phyloP scores from a whole-genome alignment of 1,284 basidiomycete species.

The Pyrrhoderma noxium region DNA sequence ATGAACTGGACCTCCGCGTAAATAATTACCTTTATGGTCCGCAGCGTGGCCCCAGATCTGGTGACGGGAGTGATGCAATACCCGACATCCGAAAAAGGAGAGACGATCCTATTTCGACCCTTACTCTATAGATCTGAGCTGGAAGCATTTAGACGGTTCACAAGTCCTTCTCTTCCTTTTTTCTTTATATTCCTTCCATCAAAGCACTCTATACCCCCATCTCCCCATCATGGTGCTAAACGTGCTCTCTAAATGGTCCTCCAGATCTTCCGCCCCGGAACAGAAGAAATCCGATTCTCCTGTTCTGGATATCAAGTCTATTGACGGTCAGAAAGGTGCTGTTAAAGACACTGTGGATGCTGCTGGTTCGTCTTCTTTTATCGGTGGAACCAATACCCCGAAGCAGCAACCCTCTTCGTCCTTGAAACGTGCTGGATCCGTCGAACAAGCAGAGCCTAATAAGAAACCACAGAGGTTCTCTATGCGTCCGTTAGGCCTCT shows the following conservation, averaged over 20 bases:
- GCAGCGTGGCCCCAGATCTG: no score
- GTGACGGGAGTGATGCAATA: no score
- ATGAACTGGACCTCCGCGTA: no score
- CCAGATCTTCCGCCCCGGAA: not conserved
- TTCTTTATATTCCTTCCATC: not conserved
- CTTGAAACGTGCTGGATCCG: no score
- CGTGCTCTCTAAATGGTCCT: constrained; percentile 7
- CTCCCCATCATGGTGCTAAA: constrained; percentile 10
- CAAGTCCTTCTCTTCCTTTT: not conserved
- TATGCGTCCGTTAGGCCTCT: constrained; percentile 32
- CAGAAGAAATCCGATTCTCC: not conserved
- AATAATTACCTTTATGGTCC: no score
- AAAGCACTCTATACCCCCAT: not conserved
- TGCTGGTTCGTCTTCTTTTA: not conserved
- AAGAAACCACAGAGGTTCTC: constrained; percentile 24
- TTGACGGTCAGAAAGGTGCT: not conserved
- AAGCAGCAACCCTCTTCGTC: not conserved
- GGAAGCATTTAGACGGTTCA: no score
- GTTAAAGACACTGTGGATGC: constrained; percentile 8
- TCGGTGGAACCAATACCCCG: not conserved
- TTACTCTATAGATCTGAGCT: no score
- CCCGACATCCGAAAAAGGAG: no score
- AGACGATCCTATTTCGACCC: no score
- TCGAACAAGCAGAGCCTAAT: no score
- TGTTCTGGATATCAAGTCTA: not conserved